Evolutionary conservation across 2,329 filamentous ascomycete species (phyloP).

Genomic region (Torrubiella hemipterigena): DNA sequence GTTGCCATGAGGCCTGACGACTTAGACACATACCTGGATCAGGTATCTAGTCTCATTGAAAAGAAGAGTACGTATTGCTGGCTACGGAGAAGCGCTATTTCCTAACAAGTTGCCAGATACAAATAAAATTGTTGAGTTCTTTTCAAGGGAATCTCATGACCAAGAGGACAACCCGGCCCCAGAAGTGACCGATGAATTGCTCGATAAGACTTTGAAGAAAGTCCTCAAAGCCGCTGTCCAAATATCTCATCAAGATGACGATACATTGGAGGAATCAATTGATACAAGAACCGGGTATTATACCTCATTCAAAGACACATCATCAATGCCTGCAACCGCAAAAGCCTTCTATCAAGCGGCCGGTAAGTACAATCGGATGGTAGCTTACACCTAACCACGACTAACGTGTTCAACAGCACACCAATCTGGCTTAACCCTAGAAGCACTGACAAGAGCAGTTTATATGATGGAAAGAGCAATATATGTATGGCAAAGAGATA

Average conservation of each 20-base stretch:
- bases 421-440: too few relatives aligned
- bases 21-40: conserved; percentile 53
- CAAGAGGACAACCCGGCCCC: conserved; percentile 13
- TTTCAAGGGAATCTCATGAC: conserved; percentile 17
- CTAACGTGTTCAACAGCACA: conserved; percentile 4
- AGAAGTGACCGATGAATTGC: conserved; percentile 10
- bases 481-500: conserved; percentile 18
- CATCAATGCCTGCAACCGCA: conserved; percentile 15
- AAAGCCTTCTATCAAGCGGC: conserved; percentile 19
- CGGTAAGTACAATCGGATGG: conserved; percentile 16
- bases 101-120: conserved; percentile 10
- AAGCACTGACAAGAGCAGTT: conserved; percentile 21
- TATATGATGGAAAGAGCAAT: conserved; percentile 25
- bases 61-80: conserved; percentile 15
- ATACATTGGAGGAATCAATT: too few relatives aligned
- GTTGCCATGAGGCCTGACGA: conserved; percentile 47
- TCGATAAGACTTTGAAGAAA: conserved; percentile 3
- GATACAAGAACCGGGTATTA: too few relatives aligned
- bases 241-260: too few relatives aligned
- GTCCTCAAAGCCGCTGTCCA: too few relatives aligned
- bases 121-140: conserved; percentile 20
- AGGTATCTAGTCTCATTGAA: conserved; percentile 20
- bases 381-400: too few relatives aligned
- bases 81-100: not conserved
- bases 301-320: too few relatives aligned